Conservation (phyloP, 2,329 filamentous ascomycete species). For the Parascedosporium putredinis region DNA sequence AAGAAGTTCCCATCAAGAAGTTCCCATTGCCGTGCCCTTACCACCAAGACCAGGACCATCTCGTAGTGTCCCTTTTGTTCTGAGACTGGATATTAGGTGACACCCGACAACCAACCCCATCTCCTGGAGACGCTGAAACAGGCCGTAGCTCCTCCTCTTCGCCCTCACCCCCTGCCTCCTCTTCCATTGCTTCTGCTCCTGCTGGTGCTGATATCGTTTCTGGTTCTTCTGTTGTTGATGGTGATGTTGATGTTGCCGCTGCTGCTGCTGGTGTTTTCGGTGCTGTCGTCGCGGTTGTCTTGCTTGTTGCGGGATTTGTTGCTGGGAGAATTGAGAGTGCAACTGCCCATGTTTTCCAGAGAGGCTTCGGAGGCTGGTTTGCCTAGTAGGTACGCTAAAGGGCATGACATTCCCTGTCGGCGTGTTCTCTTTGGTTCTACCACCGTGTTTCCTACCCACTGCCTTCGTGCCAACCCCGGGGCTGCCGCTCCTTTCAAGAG, state of each 20-base stretch:
- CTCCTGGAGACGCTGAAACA: too few relatives aligned
- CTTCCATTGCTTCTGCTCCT: too few relatives aligned
- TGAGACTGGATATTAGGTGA: background rate
- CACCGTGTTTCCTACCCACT: background rate
- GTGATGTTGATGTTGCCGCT: background rate
- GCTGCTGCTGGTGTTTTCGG: background rate
- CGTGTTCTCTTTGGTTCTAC: background rate
- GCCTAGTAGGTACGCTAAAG: conserved; percentile 2
- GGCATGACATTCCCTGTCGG: conserved; percentile 1
- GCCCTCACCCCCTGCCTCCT: too few relatives aligned
- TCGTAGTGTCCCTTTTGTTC: conserved; percentile 8
- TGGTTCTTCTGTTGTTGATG: too few relatives aligned
- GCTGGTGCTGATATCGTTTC: too few relatives aligned
- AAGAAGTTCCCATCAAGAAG: background rate
- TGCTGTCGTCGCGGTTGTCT: background rate
- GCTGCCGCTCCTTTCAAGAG: background rate
- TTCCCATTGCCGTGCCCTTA: background rate
- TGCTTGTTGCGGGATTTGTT: too few relatives aligned
- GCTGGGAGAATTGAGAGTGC: too few relatives aligned
- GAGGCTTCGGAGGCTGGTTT: conserved; percentile 7
- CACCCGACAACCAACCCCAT: too few relatives aligned
- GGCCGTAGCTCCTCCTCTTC: too few relatives aligned
- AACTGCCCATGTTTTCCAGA: too few relatives aligned
- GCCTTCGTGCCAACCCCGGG: background rate
- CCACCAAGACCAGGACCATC: conserved; percentile 14